phyloP scores from a whole-genome alignment of 2,329 filamentous ascomycete species.

The Xylaria sp. region DNA sequence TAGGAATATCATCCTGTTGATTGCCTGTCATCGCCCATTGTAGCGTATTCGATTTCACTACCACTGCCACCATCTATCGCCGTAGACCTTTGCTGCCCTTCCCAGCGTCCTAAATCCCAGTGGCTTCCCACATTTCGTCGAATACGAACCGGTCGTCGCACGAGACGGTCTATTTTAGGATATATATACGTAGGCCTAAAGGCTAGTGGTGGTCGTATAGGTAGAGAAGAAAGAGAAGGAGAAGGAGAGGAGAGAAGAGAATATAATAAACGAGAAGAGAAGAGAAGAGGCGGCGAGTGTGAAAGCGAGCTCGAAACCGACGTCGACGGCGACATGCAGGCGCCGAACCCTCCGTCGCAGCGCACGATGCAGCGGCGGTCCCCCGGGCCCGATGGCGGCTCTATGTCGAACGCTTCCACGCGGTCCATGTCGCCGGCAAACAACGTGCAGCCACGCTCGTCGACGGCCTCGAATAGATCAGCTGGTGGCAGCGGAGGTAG shows the following conservation, averaged over 20 bases:
- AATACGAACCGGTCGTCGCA: slow-evolving; percentile 28
- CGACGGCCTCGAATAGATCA: slow-evolving; percentile 73
- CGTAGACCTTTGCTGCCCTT: slow-evolving; percentile 32
- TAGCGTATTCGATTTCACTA: slow-evolving; percentile 6
- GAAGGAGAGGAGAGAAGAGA: slow-evolving; percentile 22
- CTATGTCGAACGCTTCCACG: slow-evolving; percentile 61
- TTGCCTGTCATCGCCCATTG: slow-evolving; percentile 28
- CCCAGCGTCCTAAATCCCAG: slow-evolving; percentile 30
- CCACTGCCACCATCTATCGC: slow-evolving; percentile 18
- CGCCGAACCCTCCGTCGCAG: slow-evolving; percentile 61
- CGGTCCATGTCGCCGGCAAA: slow-evolving; percentile 70
- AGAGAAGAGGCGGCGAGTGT: slow-evolving; percentile 15
- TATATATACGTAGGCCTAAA: slow-evolving; percentile 35
- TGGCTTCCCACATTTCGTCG: slow-evolving; percentile 21
- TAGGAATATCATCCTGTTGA: slow-evolving; percentile 30
- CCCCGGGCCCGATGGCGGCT: slow-evolving; percentile 70
- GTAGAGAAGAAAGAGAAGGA: slow-evolving; percentile 21
- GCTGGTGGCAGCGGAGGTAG: slow-evolving; percentile 53
- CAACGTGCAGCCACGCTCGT: slow-evolving; percentile 70
- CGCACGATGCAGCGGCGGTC: slow-evolving; percentile 70
- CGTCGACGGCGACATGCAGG: slow-evolving; percentile 58
- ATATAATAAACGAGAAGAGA: slow-evolving; percentile 27
- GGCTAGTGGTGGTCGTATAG: slow-evolving; percentile 26
- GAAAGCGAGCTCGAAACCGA: slow-evolving; percentile 27
- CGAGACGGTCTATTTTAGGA: slow-evolving; percentile 38